Conservation (phyloP, 805 yeast genomes). For the Ogataea glucozyma region DNA sequence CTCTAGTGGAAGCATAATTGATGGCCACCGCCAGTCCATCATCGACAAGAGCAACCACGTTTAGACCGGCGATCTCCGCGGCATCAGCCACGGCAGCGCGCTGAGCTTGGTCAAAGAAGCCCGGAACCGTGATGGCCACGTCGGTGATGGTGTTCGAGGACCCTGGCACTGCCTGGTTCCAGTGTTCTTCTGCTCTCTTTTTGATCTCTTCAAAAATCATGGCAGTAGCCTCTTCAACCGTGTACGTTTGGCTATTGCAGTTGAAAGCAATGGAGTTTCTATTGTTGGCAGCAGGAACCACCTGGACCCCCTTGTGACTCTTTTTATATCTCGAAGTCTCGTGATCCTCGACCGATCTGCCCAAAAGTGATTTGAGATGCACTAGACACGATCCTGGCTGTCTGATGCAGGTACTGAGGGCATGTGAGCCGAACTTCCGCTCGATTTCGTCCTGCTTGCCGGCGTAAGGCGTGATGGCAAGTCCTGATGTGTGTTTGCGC, state of each 20-base stretch:
- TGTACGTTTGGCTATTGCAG: conserved; percentile 39
- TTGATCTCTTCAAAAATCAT: conserved; percentile 75
- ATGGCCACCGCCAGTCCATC: conserved; percentile 93
- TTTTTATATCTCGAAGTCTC: conserved; percentile 47
- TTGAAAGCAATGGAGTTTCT: conserved; percentile 60
- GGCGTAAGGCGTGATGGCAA: conserved; percentile 54
- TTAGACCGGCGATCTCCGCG: conserved; percentile 65
- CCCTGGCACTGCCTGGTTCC: conserved; percentile 54
- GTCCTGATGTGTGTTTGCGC: conserved; percentile 82
- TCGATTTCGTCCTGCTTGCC: conserved; percentile 49
- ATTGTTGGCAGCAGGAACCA: conserved; percentile 41
- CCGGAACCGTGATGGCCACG: conserved; percentile 77
- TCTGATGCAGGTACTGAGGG: conserved; percentile 66
- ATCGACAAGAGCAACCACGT: conserved; percentile 69
- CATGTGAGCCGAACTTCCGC: conserved; percentile 77
- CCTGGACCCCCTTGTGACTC: conserved; percentile 61
- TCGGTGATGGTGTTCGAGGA: conserved; percentile 56
- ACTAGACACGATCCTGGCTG: conserved; percentile 70
- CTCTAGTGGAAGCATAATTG: conserved; percentile 64
- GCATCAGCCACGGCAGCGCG: conserved; percentile 74
- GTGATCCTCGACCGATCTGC: conserved; percentile 52
- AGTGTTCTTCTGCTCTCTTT: conserved; percentile 59
- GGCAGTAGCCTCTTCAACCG: conserved; percentile 78
- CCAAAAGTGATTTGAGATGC: conserved; percentile 71
- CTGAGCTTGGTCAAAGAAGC: conserved; percentile 61